These are phyloP conservation scores for Talaromyces atroroseus DNA, from an alignment of 2,329 filamentous ascomycete species.

Conservation along the genomic window DNA sequence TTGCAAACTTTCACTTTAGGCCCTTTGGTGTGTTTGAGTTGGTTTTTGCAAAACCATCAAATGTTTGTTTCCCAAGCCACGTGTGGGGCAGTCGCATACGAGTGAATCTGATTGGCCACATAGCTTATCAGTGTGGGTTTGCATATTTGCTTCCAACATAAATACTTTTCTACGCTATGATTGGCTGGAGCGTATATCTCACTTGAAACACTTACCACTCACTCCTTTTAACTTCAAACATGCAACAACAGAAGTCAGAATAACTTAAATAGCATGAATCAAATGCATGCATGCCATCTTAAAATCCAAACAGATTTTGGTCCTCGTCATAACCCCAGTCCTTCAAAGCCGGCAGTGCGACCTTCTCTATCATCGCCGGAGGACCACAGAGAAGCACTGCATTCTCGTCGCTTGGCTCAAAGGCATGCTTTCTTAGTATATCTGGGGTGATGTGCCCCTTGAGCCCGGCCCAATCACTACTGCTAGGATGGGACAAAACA, in stretches of 20 bases:
- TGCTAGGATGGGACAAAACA: conserved; percentile 42
- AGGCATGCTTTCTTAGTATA: conserved; percentile 38
- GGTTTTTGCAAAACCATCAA: too few relatives aligned
- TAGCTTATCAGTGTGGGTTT: not conserved
- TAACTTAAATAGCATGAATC: not conserved
- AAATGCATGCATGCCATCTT: conserved; percentile 27
- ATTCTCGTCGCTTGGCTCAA: conserved; percentile 36
- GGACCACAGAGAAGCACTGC: conserved; percentile 48
- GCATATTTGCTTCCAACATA: not conserved
- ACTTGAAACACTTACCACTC: too few relatives aligned
- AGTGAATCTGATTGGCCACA: not conserved
- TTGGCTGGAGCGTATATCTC: too few relatives aligned
- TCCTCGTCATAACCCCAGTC: conserved; percentile 44
- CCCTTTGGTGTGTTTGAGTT: not conserved
- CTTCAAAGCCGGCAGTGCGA: conserved; percentile 45
- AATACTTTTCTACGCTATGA: not conserved
- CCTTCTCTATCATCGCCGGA: conserved; percentile 48
- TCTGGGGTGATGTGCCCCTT: conserved; percentile 42
- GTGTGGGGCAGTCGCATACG: not conserved
- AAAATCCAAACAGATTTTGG: conserved; percentile 50
- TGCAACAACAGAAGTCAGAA: too few relatives aligned
- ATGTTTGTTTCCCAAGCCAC: not conserved
- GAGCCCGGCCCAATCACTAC: conserved; percentile 42
- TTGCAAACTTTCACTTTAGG: too few relatives aligned
- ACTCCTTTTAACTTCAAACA: too few relatives aligned